Base-by-base conservation (phyloP, 176 grass and related monocot genomes). In the Pontederia paniculata region DNA sequence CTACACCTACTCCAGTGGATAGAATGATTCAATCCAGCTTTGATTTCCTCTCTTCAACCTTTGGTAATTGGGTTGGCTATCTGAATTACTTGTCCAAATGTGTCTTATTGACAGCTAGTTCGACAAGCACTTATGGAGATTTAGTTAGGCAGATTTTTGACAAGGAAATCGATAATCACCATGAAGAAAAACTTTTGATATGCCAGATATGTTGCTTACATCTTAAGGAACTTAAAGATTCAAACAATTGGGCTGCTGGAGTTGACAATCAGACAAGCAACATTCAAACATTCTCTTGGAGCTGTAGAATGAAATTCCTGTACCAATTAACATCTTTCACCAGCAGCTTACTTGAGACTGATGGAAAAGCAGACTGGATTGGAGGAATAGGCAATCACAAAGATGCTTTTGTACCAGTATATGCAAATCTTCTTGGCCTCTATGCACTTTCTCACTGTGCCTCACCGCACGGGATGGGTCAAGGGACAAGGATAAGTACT, bases 151-250 rank as follows among this genome's bases (percentile, higher is more conserved):
- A 83, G 61, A 83, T 97, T 76, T 97, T 97, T 66, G 93, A 97
- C 53, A 97, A 97, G 78, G 86, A 90, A 77, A 97, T 97, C 1
- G 93, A 97, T 77, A 97, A 91, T 71, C 93, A 97, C 63, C 86
- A 91, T 49, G 93, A 91, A 66, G 91, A 97, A 72, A 88, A 97
- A 49, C 57, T 97, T 28, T 74, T 97, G 65, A 97, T 91, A 71
- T 97, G 86, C 59, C 93, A 97, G 72, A 66, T 97, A 42, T 84
- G 80, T 66, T 97, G 86, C 73, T 78, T 28, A 52, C 85, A 84
- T 69, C 79, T 97, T 63, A 68, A 87, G 53, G 84, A 81, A 67
- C 77, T 97, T 62, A 56, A 76, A 61, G 65, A 45, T 17, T 79
- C 64, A 61, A 80, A 81, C 42, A 56, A 61, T 77, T 60, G 68